Evolutionary conservation across 2,329 filamentous ascomycete genomes (phyloP).

Genomic region (Scorias spongiosa): DNA sequence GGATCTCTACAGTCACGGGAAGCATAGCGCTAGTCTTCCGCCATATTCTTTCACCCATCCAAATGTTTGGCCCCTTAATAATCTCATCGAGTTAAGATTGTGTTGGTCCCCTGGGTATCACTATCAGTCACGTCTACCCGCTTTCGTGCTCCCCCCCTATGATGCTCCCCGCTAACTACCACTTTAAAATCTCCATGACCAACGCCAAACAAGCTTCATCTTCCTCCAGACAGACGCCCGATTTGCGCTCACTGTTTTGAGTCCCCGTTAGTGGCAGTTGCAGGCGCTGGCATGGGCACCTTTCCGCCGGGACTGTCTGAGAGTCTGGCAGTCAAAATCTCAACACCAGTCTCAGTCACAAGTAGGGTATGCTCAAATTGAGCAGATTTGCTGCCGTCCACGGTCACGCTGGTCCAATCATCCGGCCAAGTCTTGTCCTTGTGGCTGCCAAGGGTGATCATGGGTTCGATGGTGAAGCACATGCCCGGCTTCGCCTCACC

Average conservation of each 20-base stretch:
- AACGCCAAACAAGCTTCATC: not conserved
- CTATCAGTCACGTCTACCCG: too few species aligned
- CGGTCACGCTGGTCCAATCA: constrained; percentile 92
- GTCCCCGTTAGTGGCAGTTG: not conserved
- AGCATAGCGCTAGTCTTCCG: too few species aligned
- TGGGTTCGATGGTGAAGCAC: constrained; percentile 98
- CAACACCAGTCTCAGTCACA: constrained; percentile 68
- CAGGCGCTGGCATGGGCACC: not conserved
- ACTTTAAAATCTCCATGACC: not conserved
- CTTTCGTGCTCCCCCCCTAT: too few species aligned
- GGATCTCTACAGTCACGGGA: too few species aligned
- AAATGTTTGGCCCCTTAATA: too few species aligned
- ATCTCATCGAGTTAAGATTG: too few species aligned
- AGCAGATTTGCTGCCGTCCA: constrained; percentile 76
- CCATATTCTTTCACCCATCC: too few species aligned
- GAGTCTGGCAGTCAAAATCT: constrained; percentile 61
- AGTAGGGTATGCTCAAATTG: constrained; percentile 86
- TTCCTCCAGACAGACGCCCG: too few species aligned
- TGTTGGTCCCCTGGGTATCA: too few species aligned
- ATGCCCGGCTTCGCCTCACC: constrained; percentile 89
- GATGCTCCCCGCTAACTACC: not conserved
- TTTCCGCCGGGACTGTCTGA: constrained; percentile 58
- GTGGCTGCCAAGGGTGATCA: constrained; percentile 88
- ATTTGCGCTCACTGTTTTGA: not conserved
- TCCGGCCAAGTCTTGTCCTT: constrained; percentile 94